Conservation (phyloP, 768 basidiomycete genomes). For the Cantharellus cinnabarinus region DNA sequence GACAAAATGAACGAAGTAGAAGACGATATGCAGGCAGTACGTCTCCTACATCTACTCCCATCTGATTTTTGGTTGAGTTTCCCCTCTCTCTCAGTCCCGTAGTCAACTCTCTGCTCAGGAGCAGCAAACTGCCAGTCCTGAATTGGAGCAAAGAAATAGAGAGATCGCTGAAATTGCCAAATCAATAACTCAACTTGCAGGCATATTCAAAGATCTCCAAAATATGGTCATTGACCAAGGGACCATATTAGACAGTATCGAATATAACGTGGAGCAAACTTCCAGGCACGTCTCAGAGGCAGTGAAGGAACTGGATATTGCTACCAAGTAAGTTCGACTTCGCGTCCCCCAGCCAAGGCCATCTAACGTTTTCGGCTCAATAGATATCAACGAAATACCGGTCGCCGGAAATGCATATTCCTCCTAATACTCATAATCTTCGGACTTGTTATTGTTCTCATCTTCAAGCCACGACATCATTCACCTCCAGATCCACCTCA, state of each 20-base stretch:
- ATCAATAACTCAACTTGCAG: constrained; percentile 77
- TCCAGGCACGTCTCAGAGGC: constrained; percentile 64
- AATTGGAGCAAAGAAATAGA: constrained; percentile 31
- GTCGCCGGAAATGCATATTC: constrained; percentile 83
- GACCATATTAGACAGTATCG: constrained; percentile 85
- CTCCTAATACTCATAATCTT: constrained; percentile 77
- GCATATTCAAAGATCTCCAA: constrained; percentile 89
- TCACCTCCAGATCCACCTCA: not conserved
- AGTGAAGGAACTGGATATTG: constrained; percentile 62
- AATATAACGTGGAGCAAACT: constrained; percentile 93
- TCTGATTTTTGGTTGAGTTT: not conserved
- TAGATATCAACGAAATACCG: constrained; percentile 89
- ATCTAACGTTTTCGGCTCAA: not conserved
- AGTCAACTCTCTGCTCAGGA: constrained; percentile 17
- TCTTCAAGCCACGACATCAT: constrained; percentile 61
- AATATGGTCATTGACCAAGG: constrained; percentile 94
- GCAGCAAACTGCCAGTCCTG: constrained; percentile 19
- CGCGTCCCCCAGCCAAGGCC: not conserved
- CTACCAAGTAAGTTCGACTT: constrained; percentile 43
- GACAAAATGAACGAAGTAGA: constrained; percentile 73
- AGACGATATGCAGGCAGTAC: constrained; percentile 75
- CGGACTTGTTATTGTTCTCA: constrained; percentile 67
- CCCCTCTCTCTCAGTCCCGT: constrained; percentile 11
- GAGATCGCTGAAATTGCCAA: constrained; percentile 82
- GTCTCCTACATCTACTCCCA: constrained; percentile 12